A percentile compares a stretch with the other conserved stretches of the same genome.
Conservation (phyloP, 176 grass and related monocot genomes). For the Carex pumila region DNA sequence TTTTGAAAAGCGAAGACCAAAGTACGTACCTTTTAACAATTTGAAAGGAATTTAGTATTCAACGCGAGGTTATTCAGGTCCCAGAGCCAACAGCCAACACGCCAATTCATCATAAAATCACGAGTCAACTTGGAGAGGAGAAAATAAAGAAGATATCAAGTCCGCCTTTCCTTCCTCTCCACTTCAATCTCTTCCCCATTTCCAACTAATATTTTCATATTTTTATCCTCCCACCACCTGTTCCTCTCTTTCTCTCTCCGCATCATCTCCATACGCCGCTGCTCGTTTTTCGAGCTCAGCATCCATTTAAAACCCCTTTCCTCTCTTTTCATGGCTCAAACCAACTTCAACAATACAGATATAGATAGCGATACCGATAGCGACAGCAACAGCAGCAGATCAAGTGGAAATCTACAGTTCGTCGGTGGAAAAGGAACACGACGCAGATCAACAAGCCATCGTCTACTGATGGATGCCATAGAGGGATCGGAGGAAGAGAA, state of each 20-base stretch:
- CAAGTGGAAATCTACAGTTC: not conserved
- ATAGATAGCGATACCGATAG: not conserved
- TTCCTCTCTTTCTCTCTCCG: not conserved
- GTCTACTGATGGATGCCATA: constrained; percentile 16
- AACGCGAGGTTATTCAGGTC: too few species aligned
- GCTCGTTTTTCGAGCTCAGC: not conserved
- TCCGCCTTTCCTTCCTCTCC: constrained; percentile 12
- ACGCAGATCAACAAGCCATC: not conserved
- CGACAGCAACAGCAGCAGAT: not conserved
- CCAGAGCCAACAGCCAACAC: not conserved
- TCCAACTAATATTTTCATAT: not conserved
- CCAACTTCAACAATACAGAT: not conserved
- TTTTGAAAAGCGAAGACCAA: not conserved
- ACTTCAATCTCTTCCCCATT: constrained; percentile 1
- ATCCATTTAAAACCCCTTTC: not conserved
- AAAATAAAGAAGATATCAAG: not conserved
- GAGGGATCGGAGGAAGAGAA: constrained; percentile 40
- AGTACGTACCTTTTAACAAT: not conserved
- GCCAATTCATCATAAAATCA: not conserved
- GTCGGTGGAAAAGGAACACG: not conserved
- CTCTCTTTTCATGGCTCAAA: not conserved
- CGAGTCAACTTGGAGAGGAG: not conserved
- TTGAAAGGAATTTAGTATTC: not conserved
- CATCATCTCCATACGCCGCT: not conserved
- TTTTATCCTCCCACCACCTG: not conserved